Base-by-base conservation (phyloP, 768 basidiomycete genomes). In the Artomyces pyxidatus region DNA sequence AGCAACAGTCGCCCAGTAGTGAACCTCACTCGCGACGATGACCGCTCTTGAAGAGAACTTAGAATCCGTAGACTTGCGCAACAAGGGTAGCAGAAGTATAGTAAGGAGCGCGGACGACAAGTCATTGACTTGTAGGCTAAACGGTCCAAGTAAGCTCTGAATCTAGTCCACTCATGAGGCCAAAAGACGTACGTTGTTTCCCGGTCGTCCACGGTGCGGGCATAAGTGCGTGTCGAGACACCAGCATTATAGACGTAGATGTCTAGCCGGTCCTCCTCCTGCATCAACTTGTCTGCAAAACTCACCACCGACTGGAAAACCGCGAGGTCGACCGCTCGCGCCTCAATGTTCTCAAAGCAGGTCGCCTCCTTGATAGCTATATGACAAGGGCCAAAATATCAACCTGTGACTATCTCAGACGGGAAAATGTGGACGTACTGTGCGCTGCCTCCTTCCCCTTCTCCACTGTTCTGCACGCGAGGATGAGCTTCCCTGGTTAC, bases 61-160 rank as follows among this genome's bases (percentile, higher is more conserved):
- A 4, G 39, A 21, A n/a, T 3, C 5, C 3, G 37, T 21, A 0
- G 76, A 71, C 22, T 65, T 56, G 0, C 68, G 35, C 61, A 78
- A 64, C 6, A 52, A 55, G 0, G 78, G 77, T 0, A 77, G 62
- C 0, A 78, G 62, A 6, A 67, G 64, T 4, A 78, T 50, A 1
- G 66, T 59, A 3, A 76, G 62, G 0, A 77, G 60, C 6, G 67
- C 61, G 8, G 64, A 66, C 0, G 72, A 62, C 10, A 80, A 58
- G 52, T 68, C 53, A 53, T 78, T 77, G 37, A 74, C 68, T 50
- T 78, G 76, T 0, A 76, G 47, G 5, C 76, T 80, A 29, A 16
- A 39, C 26, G 2, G n/a, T 14, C 19, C 14, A 16, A 14, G 21
- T 2, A 25, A 30, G 14, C 30, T 9, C 22, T 16, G 19, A 8